Evolutionary conservation across 2,329 filamentous ascomycete species (phyloP).

Genomic region (Cladosporium sp.): DNA sequence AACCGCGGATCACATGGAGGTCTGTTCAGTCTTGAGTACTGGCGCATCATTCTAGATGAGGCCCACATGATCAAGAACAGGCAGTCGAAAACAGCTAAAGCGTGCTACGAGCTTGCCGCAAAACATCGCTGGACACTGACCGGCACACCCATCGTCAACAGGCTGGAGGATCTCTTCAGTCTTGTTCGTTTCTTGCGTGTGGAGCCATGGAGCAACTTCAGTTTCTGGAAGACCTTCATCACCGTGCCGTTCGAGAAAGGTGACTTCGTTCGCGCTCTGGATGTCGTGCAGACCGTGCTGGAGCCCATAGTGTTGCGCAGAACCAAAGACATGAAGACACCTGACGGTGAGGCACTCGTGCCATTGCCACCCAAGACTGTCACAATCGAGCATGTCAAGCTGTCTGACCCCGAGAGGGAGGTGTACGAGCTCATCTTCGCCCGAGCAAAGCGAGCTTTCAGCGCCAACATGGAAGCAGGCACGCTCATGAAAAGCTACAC

Average conservation of each 20-base stretch:
- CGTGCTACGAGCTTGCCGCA: slow-evolving; percentile 84
- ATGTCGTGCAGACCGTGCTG: slow-evolving; percentile 94
- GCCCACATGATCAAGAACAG: slow-evolving; percentile 86
- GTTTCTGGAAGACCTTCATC: slow-evolving; percentile 98
- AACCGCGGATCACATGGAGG: slow-evolving; percentile 61
- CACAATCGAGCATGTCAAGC: slow-evolving; percentile 80
- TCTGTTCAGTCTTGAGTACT: slow-evolving; percentile 89
- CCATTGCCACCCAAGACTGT: slow-evolving; percentile 75
- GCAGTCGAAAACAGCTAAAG: slow-evolving; percentile 87
- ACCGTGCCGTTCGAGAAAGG: slow-evolving; percentile 95
- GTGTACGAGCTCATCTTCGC: slow-evolving; percentile 90
- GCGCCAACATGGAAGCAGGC: slow-evolving; percentile 81
- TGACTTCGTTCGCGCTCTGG: slow-evolving; percentile 86
- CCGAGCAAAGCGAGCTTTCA: slow-evolving; percentile 77
- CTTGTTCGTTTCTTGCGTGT: slow-evolving; percentile 88
- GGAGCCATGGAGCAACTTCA: slow-evolving; percentile 98
- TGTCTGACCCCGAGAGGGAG: slow-evolving; percentile 78
- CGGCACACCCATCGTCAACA: slow-evolving; percentile 94
- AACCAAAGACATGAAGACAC: slow-evolving; percentile 98
- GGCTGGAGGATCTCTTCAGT: slow-evolving; percentile 89
- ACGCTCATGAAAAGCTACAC: slow-evolving; percentile 94
- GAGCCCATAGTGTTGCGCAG: slow-evolving; percentile 92
- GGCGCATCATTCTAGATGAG: slow-evolving; percentile 92
- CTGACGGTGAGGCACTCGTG: slow-evolving; percentile 75
- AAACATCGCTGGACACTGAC: slow-evolving; percentile 90